Base-by-base conservation (phyloP, 371 early-diverging fungal genomes). In the Haplosporangium sp. region DNA sequence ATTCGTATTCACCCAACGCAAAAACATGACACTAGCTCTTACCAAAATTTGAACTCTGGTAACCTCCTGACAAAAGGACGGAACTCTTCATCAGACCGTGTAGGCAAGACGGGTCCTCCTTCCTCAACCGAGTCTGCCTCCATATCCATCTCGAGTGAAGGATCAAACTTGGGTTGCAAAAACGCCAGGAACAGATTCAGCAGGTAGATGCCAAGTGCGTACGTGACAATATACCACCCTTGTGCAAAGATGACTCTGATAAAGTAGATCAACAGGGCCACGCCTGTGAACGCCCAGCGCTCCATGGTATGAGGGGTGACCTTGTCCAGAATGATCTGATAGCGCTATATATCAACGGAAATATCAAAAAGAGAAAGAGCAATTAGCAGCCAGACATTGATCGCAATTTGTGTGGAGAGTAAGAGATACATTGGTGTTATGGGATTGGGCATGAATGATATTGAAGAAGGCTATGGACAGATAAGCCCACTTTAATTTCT, bases 21-120 rank as follows among this genome's bases (percentile, higher is more conserved):
- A 29, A 29, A 29, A 29, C 29, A 29, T 29, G 29, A 29, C 29
- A 29, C 4, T 29, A 29, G 29, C 4, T 29, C 29, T 29, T 86
- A 92, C 99, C 99, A 99, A 82, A 98, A 99, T 81, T 98, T 97
- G 87, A 99, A 99, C 85, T 99, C 99, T n/a, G 99, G 99, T 53
- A 99, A 86, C 69, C 98, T 87, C 73, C 99, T 87, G 63, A 99
- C 95, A 83, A 99, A 99, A 5, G 99, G 99, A 58, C 92, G 88
- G 75, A 99, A 99, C 84, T 99, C 99, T 67, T 99, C 99, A 71
- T 98, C 97, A 6, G 85, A 88, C 61, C 91, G 91, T 40, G 88
- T 91, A 2, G 99, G 99, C 72, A 98, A 82, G 48, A 89, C 82
- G 9, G 91, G 90, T 0, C 73, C 81, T 61, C 73, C 81, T 62